These are phyloP conservation scores for Friedmanniomyces simplex DNA, from an alignment of 495 filamentous ascomycete genomes.

Conservation along the genomic window DNA sequence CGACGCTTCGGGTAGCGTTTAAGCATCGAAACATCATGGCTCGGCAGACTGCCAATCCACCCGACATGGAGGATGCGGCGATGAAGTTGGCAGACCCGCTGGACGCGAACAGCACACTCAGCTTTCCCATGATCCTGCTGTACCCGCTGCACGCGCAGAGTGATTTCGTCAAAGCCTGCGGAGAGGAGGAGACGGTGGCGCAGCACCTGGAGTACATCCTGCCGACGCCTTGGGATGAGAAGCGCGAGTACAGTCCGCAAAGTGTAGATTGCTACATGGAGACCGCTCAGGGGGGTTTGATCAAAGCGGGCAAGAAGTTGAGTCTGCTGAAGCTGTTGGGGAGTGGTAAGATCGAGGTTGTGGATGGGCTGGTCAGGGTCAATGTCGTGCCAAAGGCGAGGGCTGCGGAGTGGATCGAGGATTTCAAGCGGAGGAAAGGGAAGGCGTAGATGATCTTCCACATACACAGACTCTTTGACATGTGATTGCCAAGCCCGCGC, in stretches of 20 bases:
- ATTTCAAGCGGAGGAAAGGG: conserved; percentile 64
- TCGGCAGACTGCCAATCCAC: conserved; percentile 55
- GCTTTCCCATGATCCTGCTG: conserved; percentile 70
- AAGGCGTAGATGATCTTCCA: background rate
- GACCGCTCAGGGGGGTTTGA: conserved; percentile 64
- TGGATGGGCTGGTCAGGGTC: conserved; percentile 74
- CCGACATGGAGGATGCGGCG: conserved; percentile 58
- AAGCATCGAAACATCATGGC: conserved; percentile 59
- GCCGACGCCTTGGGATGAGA: conserved; percentile 70
- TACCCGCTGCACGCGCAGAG: conserved; percentile 71
- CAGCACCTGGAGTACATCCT: conserved; percentile 75
- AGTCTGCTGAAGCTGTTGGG: conserved; percentile 60
- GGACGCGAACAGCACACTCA: conserved; percentile 56
- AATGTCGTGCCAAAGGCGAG: conserved; percentile 64
- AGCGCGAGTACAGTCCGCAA: conserved; percentile 51
- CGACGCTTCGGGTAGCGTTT: conserved; percentile 59
- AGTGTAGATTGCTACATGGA: conserved; percentile 85
- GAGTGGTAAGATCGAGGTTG: conserved; percentile 71
- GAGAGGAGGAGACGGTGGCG: conserved; percentile 56
- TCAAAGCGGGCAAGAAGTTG: conserved; percentile 83
- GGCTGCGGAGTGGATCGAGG: conserved; percentile 62
- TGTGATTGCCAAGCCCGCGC: background rate
- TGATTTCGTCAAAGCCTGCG: conserved; percentile 82
- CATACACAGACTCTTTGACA: background rate
- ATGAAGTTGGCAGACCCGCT: conserved; percentile 55